Base-by-base conservation (phyloP, 1,284 basidiomycete genomes). In the Termitomyces sp. region DNA sequence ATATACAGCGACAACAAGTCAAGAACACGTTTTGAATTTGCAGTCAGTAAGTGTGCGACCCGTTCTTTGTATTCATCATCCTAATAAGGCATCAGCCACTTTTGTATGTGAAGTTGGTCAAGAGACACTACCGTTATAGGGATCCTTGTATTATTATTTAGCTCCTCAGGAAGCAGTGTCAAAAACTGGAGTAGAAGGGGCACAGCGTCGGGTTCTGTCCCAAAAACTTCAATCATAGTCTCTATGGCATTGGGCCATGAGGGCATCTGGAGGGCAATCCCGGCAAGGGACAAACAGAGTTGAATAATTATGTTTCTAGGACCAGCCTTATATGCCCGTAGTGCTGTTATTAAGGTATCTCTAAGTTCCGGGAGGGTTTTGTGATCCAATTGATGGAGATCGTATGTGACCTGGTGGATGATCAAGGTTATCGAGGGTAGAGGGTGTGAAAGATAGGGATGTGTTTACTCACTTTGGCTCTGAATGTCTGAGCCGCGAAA, bases 401-500 rank as follows among this genome's bases (percentile, higher is more conserved):
- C 97, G 70, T 95, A 99, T 7, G 88, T 93, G 62, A 98, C 93
- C 95, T 97, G 53, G 50, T 53, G 30, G 50, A 60, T 50, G 57
- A 68, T 67, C 64, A 66, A 64, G 51, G 58, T 55, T 57, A 63
- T 57, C 52, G 55, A 55, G n/a, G 41, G 35, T 56, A 28, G 31
- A 38, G 46, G 39, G 42, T 31, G 19, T 33, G 39, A 50, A 31
- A 43, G 26, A 51, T 30, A 51, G 49, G 30, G 44, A 51, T 37
- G 45, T 57, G 45, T 46, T n/a, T 26, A 72, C 84, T 62, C 56
- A 93, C 95, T 80, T 99, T 99, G 54, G 89, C 80, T 64, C 96
- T 80, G 68, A 99, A 93, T 0, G 97, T 99, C 72, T 99, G 97
- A 0, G 96, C 93, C 14, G 95, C 93, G 67, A 99, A 98, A 45